These are phyloP conservation scores for Dryadomyces sulphureus DNA, from an alignment of 2,329 filamentous ascomycete species.

Conservation along the genomic window DNA sequence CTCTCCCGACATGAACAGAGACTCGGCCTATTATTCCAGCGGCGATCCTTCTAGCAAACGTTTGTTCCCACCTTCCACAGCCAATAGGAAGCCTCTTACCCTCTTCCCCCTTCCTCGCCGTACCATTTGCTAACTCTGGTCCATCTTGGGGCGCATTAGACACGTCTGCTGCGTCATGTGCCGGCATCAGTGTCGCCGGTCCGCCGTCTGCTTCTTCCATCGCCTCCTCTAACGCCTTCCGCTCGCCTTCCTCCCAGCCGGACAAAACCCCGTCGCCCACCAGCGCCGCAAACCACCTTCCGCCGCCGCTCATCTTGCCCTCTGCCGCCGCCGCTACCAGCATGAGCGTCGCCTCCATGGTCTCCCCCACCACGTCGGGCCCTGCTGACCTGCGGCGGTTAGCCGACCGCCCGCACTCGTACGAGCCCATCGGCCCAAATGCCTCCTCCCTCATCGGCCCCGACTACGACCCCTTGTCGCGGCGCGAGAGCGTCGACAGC, in stretches of 20 bases:
- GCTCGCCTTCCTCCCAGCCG: conserved; percentile 11
- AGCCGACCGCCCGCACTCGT: conserved; percentile 23
- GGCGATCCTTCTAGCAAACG: conserved; percentile 35
- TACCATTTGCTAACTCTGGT: not conserved
- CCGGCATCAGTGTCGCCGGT: conserved; percentile 21
- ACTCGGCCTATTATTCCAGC: conserved; percentile 37
- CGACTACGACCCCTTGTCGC: conserved; percentile 25
- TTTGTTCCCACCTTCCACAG: conserved; percentile 20
- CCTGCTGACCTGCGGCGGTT: conserved; percentile 28
- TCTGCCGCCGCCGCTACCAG: conserved; percentile 37
- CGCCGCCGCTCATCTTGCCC: conserved; percentile 40
- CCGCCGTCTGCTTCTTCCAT: conserved; percentile 19
- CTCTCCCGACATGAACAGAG: conserved; percentile 32
- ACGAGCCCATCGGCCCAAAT: conserved; percentile 22
- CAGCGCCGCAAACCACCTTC: conserved; percentile 29
- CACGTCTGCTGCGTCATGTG: conserved; percentile 32
- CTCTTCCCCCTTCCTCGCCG: not conserved
- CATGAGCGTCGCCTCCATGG: conserved; percentile 54
- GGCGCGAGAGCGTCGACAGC: conserved; percentile 68
- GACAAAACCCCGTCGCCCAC: conserved; percentile 52
- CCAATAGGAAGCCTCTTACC: not conserved
- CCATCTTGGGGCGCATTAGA: conserved; percentile 2
- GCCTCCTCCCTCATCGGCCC: conserved; percentile 10
- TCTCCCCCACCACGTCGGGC: conserved; percentile 41
- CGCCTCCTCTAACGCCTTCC: conserved; percentile 4